Base-by-base conservation (phyloP, 2,329 filamentous ascomycete species). In the Exserohilum turcica region DNA sequence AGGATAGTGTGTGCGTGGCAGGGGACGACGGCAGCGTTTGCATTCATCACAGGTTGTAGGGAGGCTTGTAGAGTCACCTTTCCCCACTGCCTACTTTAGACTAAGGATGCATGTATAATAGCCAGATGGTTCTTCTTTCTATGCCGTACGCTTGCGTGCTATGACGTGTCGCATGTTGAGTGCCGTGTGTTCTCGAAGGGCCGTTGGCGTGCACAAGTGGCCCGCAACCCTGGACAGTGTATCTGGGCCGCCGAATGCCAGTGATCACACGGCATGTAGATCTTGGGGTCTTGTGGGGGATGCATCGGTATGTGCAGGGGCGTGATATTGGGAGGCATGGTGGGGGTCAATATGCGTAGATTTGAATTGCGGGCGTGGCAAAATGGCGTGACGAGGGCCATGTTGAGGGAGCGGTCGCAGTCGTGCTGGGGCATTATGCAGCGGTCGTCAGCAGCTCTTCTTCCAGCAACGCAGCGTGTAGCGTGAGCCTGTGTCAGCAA, bases 91-190 rank as follows among this genome's bases (percentile, higher is more conserved):
- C 51, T 57, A 24, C 12, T 47, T 43, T 67, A 67, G 64, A 60
- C 48, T 58, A 52, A 48, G 52, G 53, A 56, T 57, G 58, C 56
- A 64, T 67, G 64, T 66, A 67, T 65, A 66, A 67, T 66, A 66
- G 57, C 59, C 59, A 57, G 44, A 53, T 44, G 38, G 21, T 19
- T 37, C 32, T 33, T 42, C 15, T 40, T 9, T 56, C 43, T 54
- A 57, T 43, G 38, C 57, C 57, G 45, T 35, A 57, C 40, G 45
- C 38, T 35, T 61, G 38, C 16, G 38, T 19, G 49, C 55, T 21
- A 40, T 21, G 24, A 31, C 18, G 15, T 49, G 37, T 38, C 29
- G 38, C 29, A 40, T 36, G 36, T 35, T 24, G 18, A 40, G n/a
- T 40, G 21, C 7, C 10, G 29, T 40, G 9, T 18, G 21, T 16